Percentiles rank a stretch among this genome's conserved stretches.
These are phyloP conservation scores for Fusarium austroafricanum DNA, from an alignment of 2,329 filamentous ascomycete species.

Conservation along the genomic window DNA sequence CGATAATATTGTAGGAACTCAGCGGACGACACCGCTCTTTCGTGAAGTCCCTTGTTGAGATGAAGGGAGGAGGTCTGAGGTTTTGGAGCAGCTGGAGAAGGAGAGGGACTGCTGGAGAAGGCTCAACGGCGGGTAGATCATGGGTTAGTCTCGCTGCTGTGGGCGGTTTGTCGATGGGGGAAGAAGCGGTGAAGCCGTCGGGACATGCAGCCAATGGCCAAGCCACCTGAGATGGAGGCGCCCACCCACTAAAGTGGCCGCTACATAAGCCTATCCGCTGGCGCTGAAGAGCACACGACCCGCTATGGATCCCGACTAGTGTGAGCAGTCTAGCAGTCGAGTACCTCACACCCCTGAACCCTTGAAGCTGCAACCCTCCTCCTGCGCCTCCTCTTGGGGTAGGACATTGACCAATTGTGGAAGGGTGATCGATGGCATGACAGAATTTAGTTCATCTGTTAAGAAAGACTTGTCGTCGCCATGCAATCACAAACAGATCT, in stretches of 20 bases:
- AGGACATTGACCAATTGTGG: constrained; percentile 38
- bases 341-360: constrained; percentile 32
- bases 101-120: constrained; percentile 44
- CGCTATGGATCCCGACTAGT: constrained; percentile 16
- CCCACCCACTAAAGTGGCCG: constrained; percentile 42
- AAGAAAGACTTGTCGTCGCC: constrained; percentile 1
- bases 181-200: constrained; percentile 56
- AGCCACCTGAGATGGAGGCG: constrained; percentile 44
- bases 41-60: constrained; percentile 49
- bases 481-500: constrained; percentile 31
- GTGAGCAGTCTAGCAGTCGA: neutral
- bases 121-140: constrained; percentile 42
- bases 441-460: constrained; percentile 14
- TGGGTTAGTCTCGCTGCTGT: constrained; percentile 42
- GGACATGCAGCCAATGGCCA: constrained; percentile 52
- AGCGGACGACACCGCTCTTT: constrained; percentile 60
- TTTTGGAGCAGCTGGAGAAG: constrained; percentile 46
- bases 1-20: constrained; percentile 52
- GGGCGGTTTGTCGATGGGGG: constrained; percentile 48
- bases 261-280: constrained; percentile 44
- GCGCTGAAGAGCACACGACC: constrained; percentile 32
- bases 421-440: constrained; percentile 1
- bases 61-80: constrained; percentile 48
- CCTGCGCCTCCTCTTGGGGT: constrained; percentile 38
- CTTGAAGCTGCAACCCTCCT: constrained; percentile 39